A percentile compares a stretch with the other conserved stretches of the same genome.
Evolutionary conservation across 2,329 filamentous ascomycete species (phyloP).

Genomic region (Aspergillus chevalieri): DNA sequence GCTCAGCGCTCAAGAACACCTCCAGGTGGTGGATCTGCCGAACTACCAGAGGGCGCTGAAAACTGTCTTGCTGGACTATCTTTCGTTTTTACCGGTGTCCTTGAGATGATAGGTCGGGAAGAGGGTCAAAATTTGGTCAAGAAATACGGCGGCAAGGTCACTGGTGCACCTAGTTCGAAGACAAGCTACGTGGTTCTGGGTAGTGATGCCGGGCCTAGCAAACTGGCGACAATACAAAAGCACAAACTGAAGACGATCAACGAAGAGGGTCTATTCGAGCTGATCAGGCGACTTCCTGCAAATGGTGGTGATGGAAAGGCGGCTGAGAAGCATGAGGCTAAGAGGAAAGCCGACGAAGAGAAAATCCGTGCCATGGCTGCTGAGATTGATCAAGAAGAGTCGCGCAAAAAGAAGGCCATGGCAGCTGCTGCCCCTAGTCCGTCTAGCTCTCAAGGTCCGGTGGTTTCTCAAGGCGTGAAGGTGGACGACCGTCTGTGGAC

Average conservation of each 20-base stretch:
- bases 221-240: constrained; percentile 76
- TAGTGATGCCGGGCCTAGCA: constrained; percentile 85
- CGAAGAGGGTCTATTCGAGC: constrained; percentile 81
- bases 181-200: constrained; percentile 92
- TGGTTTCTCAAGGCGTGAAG: constrained; percentile 34
- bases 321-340: constrained; percentile 76
- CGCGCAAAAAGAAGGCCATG: constrained; percentile 33
- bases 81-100: constrained; percentile 91
- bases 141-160: constrained; percentile 88
- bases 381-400: constrained; percentile 81
- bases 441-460: constrained; percentile 43
- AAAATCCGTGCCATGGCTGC: constrained; percentile 73
- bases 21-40: constrained; percentile 56
- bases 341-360: constrained; percentile 75
- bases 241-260: constrained; percentile 84
- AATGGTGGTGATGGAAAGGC: constrained; percentile 84
- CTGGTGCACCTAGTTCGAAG: constrained; percentile 76
- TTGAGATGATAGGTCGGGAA: constrained; percentile 73
- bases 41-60: constrained; percentile 74
- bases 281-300: constrained; percentile 74
- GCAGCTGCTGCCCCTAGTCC: constrained; percentile 44
- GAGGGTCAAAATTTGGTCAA: constrained; percentile 84
- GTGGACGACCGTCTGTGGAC: constrained; percentile 74
- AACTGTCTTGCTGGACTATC: constrained; percentile 85
- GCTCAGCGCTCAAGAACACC: constrained; percentile 57